phyloP scores from a whole-genome alignment of 257 asterid genomes.

The Solanum etuberosum region DNA sequence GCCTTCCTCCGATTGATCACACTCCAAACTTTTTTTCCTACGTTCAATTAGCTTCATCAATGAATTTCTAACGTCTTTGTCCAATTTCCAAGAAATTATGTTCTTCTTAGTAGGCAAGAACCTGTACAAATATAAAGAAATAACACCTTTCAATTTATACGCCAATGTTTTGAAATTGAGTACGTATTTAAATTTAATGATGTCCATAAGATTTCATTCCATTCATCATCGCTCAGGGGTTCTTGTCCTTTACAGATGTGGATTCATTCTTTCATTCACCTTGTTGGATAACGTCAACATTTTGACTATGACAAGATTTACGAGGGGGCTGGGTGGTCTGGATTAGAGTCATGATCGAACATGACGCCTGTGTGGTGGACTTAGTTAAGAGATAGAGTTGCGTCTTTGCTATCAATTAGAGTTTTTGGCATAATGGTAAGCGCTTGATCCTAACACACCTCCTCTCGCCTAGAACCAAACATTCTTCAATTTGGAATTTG shows the following conservation, averaged over 20 bases:
- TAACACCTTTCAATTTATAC: not conserved
- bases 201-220: not conserved
- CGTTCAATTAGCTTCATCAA: constrained; percentile 47
- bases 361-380: too few relatives aligned
- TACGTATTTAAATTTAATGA: not conserved
- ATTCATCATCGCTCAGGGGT: not conserved
- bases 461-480: not conserved
- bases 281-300: not conserved
- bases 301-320: not conserved
- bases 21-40: constrained; percentile 15
- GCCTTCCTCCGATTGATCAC: constrained; percentile 40
- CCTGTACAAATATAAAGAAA: constrained; percentile 8
- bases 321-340: fast-evolving
- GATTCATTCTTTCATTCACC: not conserved
- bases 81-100: constrained; percentile 75
- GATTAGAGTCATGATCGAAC: not conserved
- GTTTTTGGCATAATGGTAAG: too few relatives aligned
- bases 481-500: not conserved
- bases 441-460: not conserved
- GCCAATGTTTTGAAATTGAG: not conserved
- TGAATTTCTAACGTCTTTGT: constrained; percentile 62
- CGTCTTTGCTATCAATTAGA: too few relatives aligned
- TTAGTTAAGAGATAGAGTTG: too few relatives aligned
- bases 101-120: constrained; percentile 77
- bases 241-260: not conserved